Evolutionary conservation across 768 basidiomycete genomes (phyloP).

Genomic region (Tylopilus sp.): DNA sequence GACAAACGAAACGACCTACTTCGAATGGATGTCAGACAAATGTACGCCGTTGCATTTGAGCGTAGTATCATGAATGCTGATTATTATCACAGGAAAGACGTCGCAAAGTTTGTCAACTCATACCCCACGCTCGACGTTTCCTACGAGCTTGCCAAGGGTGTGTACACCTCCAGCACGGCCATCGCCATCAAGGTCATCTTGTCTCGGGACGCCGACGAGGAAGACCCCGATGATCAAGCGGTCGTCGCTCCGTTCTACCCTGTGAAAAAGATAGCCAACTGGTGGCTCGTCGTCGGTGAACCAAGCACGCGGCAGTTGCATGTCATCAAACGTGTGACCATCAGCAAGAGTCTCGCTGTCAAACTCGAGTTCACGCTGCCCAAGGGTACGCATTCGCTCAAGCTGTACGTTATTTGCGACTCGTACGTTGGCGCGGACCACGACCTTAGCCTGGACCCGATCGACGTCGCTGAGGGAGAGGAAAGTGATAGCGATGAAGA

Average conservation of each 20-base stretch:
- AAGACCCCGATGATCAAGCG: constrained; percentile 66
- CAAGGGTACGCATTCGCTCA: constrained; percentile 77
- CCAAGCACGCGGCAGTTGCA: constrained; percentile 75
- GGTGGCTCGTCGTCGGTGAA: constrained; percentile 98
- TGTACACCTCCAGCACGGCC: constrained; percentile 82
- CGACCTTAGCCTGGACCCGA: constrained; percentile 76
- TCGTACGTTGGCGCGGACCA: constrained; percentile 91
- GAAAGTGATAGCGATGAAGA: constrained; percentile 80
- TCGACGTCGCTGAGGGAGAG: constrained; percentile 89
- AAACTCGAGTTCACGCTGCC: constrained; percentile 89
- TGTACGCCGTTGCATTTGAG: constrained; percentile 49
- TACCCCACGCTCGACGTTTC: constrained; percentile 95
- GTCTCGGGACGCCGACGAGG: constrained; percentile 78
- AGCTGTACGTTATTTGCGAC: constrained; percentile 90
- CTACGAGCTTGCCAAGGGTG: constrained; percentile 81
- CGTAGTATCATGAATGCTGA: background rate
- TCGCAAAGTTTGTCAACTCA: constrained; percentile 93
- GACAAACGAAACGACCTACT: constrained; percentile 77
- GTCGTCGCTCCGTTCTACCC: constrained; percentile 97
- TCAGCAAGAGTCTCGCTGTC: constrained; percentile 64
- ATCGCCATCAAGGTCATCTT: constrained; percentile 79
- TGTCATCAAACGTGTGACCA: constrained; percentile 82
- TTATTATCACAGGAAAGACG: constrained; percentile 67
- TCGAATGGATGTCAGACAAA: constrained; percentile 80
- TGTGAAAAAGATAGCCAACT: constrained; percentile 84